A percentile compares a stretch with the other conserved stretches of the same genome.
Conservation (phyloP, 495 filamentous ascomycete species). For the Pyrenopolyporus hunteri region DNA sequence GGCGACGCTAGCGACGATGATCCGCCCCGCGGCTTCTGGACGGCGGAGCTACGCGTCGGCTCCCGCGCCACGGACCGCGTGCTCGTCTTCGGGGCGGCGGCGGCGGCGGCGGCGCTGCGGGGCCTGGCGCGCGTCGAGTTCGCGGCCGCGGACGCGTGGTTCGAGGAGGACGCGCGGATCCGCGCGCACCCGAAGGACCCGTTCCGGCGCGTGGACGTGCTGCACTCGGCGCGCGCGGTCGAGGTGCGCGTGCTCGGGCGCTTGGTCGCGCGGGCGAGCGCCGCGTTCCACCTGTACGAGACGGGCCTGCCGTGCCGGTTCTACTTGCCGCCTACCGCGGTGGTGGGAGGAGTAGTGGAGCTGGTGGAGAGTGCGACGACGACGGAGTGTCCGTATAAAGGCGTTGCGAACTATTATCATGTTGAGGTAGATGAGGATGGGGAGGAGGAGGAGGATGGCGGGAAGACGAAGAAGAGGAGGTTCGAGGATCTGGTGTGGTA, state of each 20-base stretch:
- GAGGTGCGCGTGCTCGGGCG: constrained; percentile 9
- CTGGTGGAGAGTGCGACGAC: constrained; percentile 50
- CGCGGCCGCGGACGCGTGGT: constrained; percentile 58
- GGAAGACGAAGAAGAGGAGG: too few relatives aligned
- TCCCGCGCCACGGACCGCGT: constrained; percentile 17
- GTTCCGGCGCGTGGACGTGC: constrained; percentile 18
- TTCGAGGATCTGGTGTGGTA: constrained; percentile 61
- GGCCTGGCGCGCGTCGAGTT: constrained; percentile 33
- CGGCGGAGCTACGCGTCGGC: not conserved
- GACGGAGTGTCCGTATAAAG: constrained; percentile 64
- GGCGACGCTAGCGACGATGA: not conserved
- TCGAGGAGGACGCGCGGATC: constrained; percentile 62
- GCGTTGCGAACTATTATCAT: constrained; percentile 57
- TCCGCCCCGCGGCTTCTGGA: not conserved
- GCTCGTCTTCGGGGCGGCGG: constrained; percentile 20
- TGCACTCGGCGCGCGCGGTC: constrained; percentile 15
- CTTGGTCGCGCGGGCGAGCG: constrained; percentile 49
- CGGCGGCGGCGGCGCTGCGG: not conserved
- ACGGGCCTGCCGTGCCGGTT: constrained; percentile 58
- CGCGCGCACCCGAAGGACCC: constrained; percentile 50
- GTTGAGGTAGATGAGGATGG: constrained; percentile 32
- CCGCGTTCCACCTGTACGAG: constrained; percentile 55
- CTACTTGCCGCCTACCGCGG: constrained; percentile 56
- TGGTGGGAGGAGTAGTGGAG: constrained; percentile 38
- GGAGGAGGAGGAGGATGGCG: too few relatives aligned